Evolutionary conservation across 2,329 filamentous ascomycete species (phyloP).

Genomic region (Delphinella strobiligena): DNA sequence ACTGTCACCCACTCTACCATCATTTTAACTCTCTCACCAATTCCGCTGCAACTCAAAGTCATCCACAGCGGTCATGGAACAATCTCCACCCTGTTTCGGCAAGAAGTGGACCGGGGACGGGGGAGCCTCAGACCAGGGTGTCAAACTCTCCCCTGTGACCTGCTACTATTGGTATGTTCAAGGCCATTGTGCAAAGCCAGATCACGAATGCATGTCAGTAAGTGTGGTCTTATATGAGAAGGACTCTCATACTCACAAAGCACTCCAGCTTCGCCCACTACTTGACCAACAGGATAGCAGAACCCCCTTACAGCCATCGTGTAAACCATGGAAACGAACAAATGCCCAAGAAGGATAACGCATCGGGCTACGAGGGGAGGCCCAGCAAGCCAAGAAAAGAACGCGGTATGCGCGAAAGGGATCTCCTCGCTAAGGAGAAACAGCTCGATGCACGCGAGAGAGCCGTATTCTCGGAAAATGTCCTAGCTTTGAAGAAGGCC

Average conservation of each 20-base stretch:
- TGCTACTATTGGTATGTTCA: constrained; percentile 8
- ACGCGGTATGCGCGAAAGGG: neutral
- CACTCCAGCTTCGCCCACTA: constrained; percentile 4
- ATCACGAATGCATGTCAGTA: constrained; percentile 6
- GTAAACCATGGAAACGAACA: neutral
- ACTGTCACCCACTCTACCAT: neutral
- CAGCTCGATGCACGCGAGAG: neutral
- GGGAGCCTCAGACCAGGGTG: neutral
- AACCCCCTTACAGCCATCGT: neutral
- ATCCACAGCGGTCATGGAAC: too few relatives aligned
- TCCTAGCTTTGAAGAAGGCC: too few relatives aligned
- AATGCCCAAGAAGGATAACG: neutral
- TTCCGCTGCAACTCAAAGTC: too few relatives aligned
- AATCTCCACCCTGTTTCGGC: neutral
- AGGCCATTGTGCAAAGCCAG: constrained; percentile 6
- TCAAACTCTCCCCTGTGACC: constrained; percentile 3
- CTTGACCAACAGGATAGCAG: neutral
- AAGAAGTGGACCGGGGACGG: neutral
- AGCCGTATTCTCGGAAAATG: too few relatives aligned
- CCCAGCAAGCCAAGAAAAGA: neutral
- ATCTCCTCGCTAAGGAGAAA: neutral
- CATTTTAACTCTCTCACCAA: neutral
- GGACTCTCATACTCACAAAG: too few relatives aligned
- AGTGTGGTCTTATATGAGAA: neutral
- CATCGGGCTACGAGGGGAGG: neutral